phyloP scores from a whole-genome alignment of 2,329 filamentous ascomycete genomes.

The Alternaria hordeiaustralica region DNA sequence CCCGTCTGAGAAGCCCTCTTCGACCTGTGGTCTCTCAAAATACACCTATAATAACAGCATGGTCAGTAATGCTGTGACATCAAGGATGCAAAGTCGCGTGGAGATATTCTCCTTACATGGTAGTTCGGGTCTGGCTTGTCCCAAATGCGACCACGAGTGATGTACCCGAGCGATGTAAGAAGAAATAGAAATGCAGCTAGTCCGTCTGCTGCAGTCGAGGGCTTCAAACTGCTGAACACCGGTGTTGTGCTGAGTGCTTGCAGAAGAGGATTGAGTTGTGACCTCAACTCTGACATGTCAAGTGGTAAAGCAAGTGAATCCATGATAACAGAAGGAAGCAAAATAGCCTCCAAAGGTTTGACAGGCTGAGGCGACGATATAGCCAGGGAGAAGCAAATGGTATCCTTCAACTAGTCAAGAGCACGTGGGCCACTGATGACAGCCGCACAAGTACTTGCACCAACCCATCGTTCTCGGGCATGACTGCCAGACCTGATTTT shows the following conservation, averaged over 20 bases:
- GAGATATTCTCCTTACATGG: constrained; percentile 28
- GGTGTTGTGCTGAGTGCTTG: constrained; percentile 14
- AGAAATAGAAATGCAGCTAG: constrained; percentile 47
- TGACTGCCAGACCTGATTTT: constrained; percentile 1
- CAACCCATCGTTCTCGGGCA: background rate
- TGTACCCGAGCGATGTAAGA: constrained; percentile 48
- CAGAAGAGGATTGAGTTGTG: constrained; percentile 19
- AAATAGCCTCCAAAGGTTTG: background rate
- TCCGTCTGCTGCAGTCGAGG: constrained; percentile 48
- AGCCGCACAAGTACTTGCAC: background rate
- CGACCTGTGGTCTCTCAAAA: constrained; percentile 58
- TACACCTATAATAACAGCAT: constrained; percentile 34
- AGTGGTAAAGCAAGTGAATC: constrained; percentile 17
- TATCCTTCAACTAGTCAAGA: background rate
- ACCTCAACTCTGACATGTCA: constrained; percentile 20
- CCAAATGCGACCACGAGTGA: constrained; percentile 54
- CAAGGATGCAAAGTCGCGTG: background rate
- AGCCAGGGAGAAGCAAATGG: background rate
- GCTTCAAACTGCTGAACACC: constrained; percentile 28
- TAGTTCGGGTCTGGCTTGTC: constrained; percentile 59
- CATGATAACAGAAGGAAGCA: constrained; percentile 12
- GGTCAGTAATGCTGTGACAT: background rate
- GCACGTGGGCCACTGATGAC: background rate
- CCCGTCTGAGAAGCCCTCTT: constrained; percentile 33
- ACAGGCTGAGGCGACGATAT: background rate